Evolutionary conservation across 2,329 filamentous ascomycete species (phyloP).

Genomic region (Calonectria ilicicola): DNA sequence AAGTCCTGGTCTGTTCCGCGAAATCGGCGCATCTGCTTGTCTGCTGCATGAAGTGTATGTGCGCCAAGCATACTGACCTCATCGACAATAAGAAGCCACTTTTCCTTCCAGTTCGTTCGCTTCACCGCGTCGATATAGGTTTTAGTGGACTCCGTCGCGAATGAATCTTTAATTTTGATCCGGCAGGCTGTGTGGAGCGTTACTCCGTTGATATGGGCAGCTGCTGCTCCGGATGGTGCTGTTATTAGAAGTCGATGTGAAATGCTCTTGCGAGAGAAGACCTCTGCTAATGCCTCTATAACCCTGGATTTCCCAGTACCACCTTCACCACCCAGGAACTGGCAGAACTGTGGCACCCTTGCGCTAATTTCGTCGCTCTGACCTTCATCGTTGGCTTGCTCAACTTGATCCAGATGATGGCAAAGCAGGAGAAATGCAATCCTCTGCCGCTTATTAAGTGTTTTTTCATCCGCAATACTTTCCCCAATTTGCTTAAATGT

Average conservation of each 20-base stretch:
- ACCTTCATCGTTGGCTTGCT: neutral
- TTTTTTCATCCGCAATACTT: neutral
- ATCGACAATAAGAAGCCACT: neutral
- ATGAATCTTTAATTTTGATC: neutral
- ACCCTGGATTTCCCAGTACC: too few species aligned
- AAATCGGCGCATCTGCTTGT: neutral
- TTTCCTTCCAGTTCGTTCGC: neutral
- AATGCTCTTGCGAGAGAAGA: neutral
- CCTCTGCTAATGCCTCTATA: too few species aligned
- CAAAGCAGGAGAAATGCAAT: neutral
- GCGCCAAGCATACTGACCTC: neutral
- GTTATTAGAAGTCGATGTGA: slow-evolving; percentile 14
- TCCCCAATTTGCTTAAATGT: neutral
- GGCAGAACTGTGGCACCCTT: neutral
- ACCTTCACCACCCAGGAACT: neutral
- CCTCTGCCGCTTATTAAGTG: neutral
- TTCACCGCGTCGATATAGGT: neutral
- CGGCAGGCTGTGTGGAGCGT: neutral
- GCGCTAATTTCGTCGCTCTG: neutral
- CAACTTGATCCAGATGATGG: neutral
- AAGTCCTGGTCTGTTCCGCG: neutral
- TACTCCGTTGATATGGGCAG: neutral
- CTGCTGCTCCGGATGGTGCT: neutral
- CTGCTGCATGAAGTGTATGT: neutral
- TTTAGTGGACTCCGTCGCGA: too few species aligned